Base-by-base conservation (phyloP, 306 rosid species). In the Gleditsia sinensis region DNA sequence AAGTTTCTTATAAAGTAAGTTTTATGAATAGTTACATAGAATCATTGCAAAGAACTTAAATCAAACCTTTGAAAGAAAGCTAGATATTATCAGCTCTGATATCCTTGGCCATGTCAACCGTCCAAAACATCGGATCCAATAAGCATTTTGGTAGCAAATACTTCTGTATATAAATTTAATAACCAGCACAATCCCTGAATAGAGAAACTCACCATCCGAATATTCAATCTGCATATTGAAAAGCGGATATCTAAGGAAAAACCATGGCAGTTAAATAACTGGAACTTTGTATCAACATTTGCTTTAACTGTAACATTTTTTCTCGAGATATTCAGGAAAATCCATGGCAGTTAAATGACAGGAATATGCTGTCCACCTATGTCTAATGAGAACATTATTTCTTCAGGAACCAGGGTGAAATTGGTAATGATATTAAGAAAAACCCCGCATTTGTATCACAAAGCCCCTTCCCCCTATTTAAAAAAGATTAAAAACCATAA, bases 31-130 rank as follows among this genome's bases (percentile, higher is more conserved):
- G 49, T 48, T 46, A 59, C 10, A 16, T 13, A 51, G 54, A 64
- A 40, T 24, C 19, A 34, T 45, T 23, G 55, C 23, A 25, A 62
- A 67, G 58, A 73, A 40, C 21, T 66, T 62, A 40, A 46, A 45
- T 64, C 72, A 62, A 83, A 94, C 98, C 97, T 94, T 90, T 16
- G 97, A 91, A 53, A 94, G 97, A 83, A 87, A 91, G 65, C 81
- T 87, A 54, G 90, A 90, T 83, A 94, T 86, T 81, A 94, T 90
- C 80, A 90, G 58, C 78, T 94, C 97, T 73, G 98, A 88, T 79
- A 94, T 88, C 77, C 90, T 87, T 68, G 96, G 96, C 97, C 98
- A 94, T 12, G 90, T 87, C 91, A 92, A 84, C 63, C 96, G 75
- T 75, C 98, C 98, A 73, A 94, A 86, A 83, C 86, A 82, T 71